Conservation (phyloP, 208 protist genomes). For the Trypanosoma platydactyli region DNA sequence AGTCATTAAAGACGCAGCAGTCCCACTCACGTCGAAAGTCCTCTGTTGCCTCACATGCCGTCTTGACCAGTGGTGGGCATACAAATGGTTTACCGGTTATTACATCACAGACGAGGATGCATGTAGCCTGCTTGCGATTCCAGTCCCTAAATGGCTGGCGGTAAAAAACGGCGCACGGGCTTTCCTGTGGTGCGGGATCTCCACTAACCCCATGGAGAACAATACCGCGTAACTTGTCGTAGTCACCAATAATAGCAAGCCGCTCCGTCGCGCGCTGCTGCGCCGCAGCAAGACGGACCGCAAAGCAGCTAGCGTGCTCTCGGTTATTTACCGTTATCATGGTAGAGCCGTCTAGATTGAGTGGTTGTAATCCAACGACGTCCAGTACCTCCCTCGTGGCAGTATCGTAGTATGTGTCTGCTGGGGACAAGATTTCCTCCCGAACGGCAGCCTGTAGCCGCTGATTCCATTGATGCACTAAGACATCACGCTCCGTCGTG, state of each 20-base stretch:
- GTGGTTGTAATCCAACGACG: slow-evolving; percentile 44
- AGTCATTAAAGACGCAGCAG: slow-evolving; percentile 50
- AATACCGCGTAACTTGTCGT: slow-evolving; percentile 32
- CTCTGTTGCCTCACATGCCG: slow-evolving; percentile 26
- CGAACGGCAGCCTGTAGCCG: slow-evolving; percentile 40
- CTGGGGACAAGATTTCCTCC: slow-evolving; percentile 37
- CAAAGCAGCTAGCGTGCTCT: slow-evolving; percentile 60
- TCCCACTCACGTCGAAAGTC: slow-evolving; percentile 51
- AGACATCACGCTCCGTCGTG: slow-evolving; percentile 34
- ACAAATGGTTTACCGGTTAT: slow-evolving; percentile 47
- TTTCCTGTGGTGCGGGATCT: background rate
- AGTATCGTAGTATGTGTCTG: slow-evolving; percentile 51
- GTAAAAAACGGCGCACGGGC: slow-evolving; percentile 41
- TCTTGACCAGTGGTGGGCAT: slow-evolving; percentile 25
- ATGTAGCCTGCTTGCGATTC: slow-evolving; percentile 32
- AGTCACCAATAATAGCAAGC: slow-evolving; percentile 60
- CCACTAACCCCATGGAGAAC: slow-evolving; percentile 36
- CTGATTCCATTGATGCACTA: slow-evolving; percentile 55
- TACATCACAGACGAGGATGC: slow-evolving; percentile 72
- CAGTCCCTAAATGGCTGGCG: slow-evolving; percentile 56
- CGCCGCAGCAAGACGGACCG: slow-evolving; percentile 25
- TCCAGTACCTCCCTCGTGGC: slow-evolving; percentile 46
- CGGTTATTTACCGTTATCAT: slow-evolving; percentile 48
- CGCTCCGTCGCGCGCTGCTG: slow-evolving; percentile 47
- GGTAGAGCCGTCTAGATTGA: slow-evolving; percentile 52